Percentiles rank a stretch among this genome's conserved stretches.
phyloP scores from a whole-genome alignment of 257 asterid genomes.

The Sherardia arvensis region DNA sequence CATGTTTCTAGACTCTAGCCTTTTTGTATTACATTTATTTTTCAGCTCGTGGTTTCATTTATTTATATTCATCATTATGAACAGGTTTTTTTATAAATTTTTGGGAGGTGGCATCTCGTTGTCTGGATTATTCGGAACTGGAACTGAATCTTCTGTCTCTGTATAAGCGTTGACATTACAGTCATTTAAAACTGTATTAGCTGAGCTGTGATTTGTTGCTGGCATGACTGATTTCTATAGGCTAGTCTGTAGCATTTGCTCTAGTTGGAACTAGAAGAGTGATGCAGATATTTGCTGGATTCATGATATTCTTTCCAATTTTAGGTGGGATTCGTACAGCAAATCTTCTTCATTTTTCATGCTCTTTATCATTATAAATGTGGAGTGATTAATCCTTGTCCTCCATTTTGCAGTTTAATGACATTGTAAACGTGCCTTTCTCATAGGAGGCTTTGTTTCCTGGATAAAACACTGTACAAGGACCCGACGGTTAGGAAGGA shows the following conservation, averaged over 20 bases:
- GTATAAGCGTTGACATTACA: conserved; percentile 38
- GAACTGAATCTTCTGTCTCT: conserved; percentile 79
- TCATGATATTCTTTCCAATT: conserved; percentile 89
- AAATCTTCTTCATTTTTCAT: no score
- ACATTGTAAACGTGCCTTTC: conserved; percentile 67
- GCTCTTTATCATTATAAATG: no score
- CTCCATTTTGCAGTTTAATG: conserved; percentile 65
- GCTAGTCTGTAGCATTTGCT: conserved; percentile 86
- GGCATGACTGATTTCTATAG: conserved; percentile 43
- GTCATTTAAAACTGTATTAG: background rate
- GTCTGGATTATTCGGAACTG: conserved; percentile 82
- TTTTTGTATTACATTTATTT: no score
- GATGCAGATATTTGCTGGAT: conserved; percentile 83
- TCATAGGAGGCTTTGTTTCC: conserved; percentile 82
- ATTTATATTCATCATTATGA: background rate
- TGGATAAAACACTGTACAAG: conserved; percentile 76
- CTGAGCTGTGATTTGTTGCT: conserved; percentile 8
- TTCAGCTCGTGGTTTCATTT: background rate
- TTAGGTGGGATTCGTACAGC: conserved; percentile 37
- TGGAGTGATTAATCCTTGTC: no score
- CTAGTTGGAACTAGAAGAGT: conserved; percentile 92
- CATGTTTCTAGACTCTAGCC: no score
- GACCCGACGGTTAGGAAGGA: conserved; percentile 58
- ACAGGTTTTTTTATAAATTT: conserved; percentile 11
- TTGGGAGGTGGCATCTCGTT: conserved; percentile 80